phyloP scores from a whole-genome alignment of 495 filamentous ascomycete species.

The Parathielavia appendiculata region DNA sequence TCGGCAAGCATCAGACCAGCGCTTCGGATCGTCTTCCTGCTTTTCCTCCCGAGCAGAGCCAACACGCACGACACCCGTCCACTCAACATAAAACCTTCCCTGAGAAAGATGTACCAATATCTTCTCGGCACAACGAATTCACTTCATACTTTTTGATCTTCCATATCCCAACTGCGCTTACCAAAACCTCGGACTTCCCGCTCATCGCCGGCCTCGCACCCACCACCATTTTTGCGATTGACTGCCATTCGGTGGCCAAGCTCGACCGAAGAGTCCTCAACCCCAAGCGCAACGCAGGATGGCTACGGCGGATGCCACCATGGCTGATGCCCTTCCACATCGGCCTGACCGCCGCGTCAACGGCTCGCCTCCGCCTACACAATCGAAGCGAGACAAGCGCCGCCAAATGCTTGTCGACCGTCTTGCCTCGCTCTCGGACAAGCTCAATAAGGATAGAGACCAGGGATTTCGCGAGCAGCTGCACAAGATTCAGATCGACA shows the following conservation, averaged over 20 bases:
- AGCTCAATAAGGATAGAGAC: conserved; percentile 76
- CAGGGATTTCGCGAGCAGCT: conserved; percentile 83
- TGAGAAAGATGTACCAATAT: not conserved
- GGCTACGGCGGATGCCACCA: conserved; percentile 30
- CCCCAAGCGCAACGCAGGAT: conserved; percentile 20
- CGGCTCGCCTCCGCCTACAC: conserved; percentile 29
- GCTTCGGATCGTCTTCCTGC: not conserved
- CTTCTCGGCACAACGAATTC: not conserved
- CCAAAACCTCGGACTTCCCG: not conserved
- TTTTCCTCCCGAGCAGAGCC: not conserved
- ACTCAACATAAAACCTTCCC: not conserved
- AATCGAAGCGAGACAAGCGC: conserved; percentile 85
- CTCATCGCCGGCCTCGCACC: not conserved
- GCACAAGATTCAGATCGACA: conserved; percentile 81
- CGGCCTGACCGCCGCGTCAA: conserved; percentile 29
- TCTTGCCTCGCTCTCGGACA: conserved; percentile 63
- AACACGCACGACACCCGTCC: conserved; percentile 1
- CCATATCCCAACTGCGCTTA: not conserved
- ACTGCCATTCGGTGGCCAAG: not conserved
- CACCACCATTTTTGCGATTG: not conserved
- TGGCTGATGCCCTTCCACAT: conserved; percentile 23
- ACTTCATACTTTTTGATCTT: not conserved
- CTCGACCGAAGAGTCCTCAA: not conserved
- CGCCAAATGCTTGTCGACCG: conserved; percentile 72
- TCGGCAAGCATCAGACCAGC: not conserved